Evolutionary conservation across 2,329 filamentous ascomycete species (phyloP).

Genomic region (Fusarium gaditjirri): DNA sequence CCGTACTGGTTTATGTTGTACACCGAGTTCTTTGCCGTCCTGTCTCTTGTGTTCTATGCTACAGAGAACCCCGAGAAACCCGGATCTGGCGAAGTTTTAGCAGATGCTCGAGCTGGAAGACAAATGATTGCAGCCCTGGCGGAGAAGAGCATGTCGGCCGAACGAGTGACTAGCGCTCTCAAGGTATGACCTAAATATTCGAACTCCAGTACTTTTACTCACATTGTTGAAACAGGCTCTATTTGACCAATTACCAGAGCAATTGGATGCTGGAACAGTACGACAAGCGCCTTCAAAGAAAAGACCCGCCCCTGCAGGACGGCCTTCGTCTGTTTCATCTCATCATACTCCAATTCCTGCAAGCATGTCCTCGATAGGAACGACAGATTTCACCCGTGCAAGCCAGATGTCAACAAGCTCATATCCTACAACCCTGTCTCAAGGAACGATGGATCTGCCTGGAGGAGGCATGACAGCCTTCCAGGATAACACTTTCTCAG

Average conservation of each 20-base stretch:
- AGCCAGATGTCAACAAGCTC: conserved; percentile 44
- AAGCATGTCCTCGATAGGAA: conserved; percentile 49
- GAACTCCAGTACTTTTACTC: conserved; percentile 29
- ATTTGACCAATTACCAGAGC: conserved; percentile 84
- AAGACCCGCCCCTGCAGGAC: conserved; percentile 59
- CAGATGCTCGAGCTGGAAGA: conserved; percentile 85
- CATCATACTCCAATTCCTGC: conserved; percentile 46
- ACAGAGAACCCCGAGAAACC: conserved; percentile 81
- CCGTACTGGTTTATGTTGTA: conserved; percentile 91
- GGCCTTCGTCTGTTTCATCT: conserved; percentile 48
- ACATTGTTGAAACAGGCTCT: conserved; percentile 66
- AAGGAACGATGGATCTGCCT: conserved; percentile 51
- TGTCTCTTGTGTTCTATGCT: conserved; percentile 83
- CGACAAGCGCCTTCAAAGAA: conserved; percentile 62
- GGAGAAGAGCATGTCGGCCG: conserved; percentile 86
- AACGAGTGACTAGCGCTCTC: conserved; percentile 82
- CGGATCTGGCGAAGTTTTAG: conserved; percentile 81
- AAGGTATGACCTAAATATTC: conserved; percentile 64
- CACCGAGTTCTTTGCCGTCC: conserved; percentile 82
- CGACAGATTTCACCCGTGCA: conserved; percentile 49
- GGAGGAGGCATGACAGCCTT: conserved; percentile 47
- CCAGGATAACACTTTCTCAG: conserved; percentile 51
- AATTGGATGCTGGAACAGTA: conserved; percentile 65
- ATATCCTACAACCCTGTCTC: conserved; percentile 42
- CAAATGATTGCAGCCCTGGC: conserved; percentile 83